Percentiles rank a stretch among this genome's conserved stretches.
These are phyloP conservation scores for Penicillium sp. DNA, from an alignment of 2,329 filamentous ascomycete species.

Conservation along the genomic window DNA sequence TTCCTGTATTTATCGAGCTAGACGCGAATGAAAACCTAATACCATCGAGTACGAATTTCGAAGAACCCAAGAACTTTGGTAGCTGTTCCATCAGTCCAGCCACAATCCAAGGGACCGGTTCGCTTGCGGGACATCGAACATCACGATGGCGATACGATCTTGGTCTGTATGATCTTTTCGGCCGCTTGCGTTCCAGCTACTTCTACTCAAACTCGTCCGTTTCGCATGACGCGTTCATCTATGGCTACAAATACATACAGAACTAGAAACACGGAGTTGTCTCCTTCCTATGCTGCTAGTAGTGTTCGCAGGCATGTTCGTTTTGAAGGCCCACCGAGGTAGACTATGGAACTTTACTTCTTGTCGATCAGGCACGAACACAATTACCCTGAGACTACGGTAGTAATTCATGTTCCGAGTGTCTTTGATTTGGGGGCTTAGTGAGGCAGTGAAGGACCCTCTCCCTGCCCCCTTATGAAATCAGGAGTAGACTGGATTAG, in stretches of 20 bases:
- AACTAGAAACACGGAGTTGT: background rate
- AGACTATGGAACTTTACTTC: background rate
- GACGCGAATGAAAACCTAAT: background rate
- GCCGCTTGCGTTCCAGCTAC: background rate
- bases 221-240: background rate
- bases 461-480: no score
- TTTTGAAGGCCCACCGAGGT: background rate
- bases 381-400: background rate
- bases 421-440: constrained; percentile 4
- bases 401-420: background rate
- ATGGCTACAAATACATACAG: background rate
- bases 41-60: background rate
- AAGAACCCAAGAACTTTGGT: background rate
- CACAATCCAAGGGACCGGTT: constrained; percentile 11
- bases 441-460: constrained; percentile 2
- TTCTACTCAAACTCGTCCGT: background rate
- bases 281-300: background rate
- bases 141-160: constrained; percentile 5
- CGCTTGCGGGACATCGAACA: constrained; percentile 12
- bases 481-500: background rate
- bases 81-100: constrained; percentile 7
- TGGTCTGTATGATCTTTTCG: background rate
- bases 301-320: background rate
- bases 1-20: background rate
- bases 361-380: constrained; percentile 2